A percentile compares a stretch with the other conserved stretches of the same genome.
Conservation (phyloP, 306 rosid genomes). For the Quercus ilex region DNA sequence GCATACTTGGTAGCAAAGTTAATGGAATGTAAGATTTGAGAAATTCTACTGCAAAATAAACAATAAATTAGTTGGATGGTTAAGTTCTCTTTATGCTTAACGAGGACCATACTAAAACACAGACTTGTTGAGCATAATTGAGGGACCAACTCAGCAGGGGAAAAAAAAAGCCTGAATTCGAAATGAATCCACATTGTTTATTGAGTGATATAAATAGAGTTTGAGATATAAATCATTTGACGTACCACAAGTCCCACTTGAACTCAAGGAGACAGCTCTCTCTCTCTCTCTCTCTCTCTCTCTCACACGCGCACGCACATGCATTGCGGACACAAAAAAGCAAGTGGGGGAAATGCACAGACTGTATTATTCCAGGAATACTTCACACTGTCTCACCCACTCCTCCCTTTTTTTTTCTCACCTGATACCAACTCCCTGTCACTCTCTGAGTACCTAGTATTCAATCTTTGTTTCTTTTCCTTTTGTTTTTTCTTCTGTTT, state of each 20-base stretch:
- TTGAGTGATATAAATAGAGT: not conserved
- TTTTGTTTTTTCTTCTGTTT: not conserved
- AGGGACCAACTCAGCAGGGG: too few species aligned
- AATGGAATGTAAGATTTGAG: not conserved
- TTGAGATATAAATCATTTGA: not conserved
- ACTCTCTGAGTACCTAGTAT: not conserved
- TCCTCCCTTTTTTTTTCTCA: too few species aligned
- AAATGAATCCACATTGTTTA: not conserved
- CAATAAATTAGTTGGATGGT: not conserved
- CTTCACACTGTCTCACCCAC: too few species aligned
- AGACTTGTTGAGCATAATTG: too few species aligned
- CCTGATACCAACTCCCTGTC: not conserved
- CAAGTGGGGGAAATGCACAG: not conserved
- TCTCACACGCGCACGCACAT: too few species aligned
- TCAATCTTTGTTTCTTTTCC: not conserved
- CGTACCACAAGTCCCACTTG: not conserved
- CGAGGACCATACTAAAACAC: not conserved
- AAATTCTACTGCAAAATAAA: not conserved
- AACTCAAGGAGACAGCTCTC: not conserved
- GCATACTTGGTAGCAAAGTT: not conserved
- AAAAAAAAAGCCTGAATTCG: too few species aligned
- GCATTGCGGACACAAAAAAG: not conserved
- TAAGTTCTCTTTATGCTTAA: not conserved
- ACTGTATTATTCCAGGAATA: not conserved
- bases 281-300: not conserved